Evolutionary conservation across 2,329 filamentous ascomycete genomes (phyloP), one percentile per base, ranked within the genome.

Genomic region (Xylariomycetidae sp.): DNA sequence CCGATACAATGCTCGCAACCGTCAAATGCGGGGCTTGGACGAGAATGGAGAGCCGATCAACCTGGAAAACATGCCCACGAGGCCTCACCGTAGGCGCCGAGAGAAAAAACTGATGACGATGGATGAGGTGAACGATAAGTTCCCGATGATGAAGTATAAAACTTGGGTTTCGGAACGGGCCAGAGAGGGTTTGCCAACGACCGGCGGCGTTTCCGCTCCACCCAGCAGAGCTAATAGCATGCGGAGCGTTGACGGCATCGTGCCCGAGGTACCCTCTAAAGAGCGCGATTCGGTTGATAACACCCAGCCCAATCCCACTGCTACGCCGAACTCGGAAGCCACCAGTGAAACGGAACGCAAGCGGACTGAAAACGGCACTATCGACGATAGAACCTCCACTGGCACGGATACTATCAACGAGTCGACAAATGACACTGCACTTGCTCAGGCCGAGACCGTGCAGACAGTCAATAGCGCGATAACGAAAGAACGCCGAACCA

Each of bases 51-150:
- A 95, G 43, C 85, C 84, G 12, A 93, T 98, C 53, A 88, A 88
- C 42, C 68, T 98, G 44, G 76, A 89, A 38, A 75, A 82, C 37
- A 88, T 96, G 74, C 85, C 87, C 37, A 63, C 58, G 12, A 68
- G 87, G 39, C 82, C 87, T 31, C 89, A 92, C 58, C 78, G 92
- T 37, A 76, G 90, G 52, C 77, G 90, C 45, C 79, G 89, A 39
- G 92, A 98, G 62, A 98, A 98, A 78, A 98, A 95, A 60, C 63
- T 98, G 48, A 96, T 98, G 92, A 85, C 85, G 2, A 95, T 96
- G 80, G 92, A 98, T 42, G 92, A 98, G 63, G 92, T 98, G 43
- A 96, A 98, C 57, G 88, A 93, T 48, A 86, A 93, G 49, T 98
- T 98, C 52, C 90, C 92, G 0, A 78, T 95, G 64, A 81, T 79